Percentiles rank a stretch among this genome's conserved stretches.
Evolutionary conservation across 2,329 filamentous ascomycete species (phyloP).

Genomic region (Xylaria digitata): DNA sequence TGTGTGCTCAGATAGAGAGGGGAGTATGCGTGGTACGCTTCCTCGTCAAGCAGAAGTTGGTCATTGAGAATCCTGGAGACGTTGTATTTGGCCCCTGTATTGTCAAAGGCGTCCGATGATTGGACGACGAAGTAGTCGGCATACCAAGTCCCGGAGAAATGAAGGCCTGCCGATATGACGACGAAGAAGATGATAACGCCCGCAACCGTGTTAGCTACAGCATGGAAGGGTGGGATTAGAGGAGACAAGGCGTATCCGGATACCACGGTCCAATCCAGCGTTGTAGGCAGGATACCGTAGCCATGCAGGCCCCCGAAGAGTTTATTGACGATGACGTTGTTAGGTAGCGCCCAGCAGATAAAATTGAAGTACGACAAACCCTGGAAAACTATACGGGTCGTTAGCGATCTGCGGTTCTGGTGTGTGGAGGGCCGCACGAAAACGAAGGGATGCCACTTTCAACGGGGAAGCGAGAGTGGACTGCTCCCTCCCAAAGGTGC

Average conservation of each 20-base stretch:
- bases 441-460: neutral
- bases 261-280: constrained; percentile 74
- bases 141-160: constrained; percentile 68
- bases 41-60: constrained; percentile 68
- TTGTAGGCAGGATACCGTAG: constrained; percentile 71
- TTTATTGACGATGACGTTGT: constrained; percentile 71
- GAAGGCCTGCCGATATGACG: constrained; percentile 67
- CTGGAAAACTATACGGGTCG: constrained; percentile 52
- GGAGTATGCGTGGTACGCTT: constrained; percentile 72
- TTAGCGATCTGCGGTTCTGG: constrained; percentile 4
- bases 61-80: constrained; percentile 68
- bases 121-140: constrained; percentile 71
- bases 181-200: constrained; percentile 67
- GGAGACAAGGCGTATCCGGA: constrained; percentile 67
- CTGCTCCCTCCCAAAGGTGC: neutral
- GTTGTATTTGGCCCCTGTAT: constrained; percentile 69
- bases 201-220: constrained; percentile 68
- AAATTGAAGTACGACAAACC: constrained; percentile 53
- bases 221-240: constrained; percentile 69
- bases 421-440: neutral
- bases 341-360: constrained; percentile 65
- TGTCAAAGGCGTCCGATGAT: constrained; percentile 71
- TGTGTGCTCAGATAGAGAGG: constrained; percentile 73
- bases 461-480: neutral
- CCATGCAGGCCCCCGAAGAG: constrained; percentile 72